A percentile compares a stretch with the other conserved stretches of the same genome.
phyloP scores from a whole-genome alignment of 768 basidiomycete species.

The Russula sp. region DNA sequence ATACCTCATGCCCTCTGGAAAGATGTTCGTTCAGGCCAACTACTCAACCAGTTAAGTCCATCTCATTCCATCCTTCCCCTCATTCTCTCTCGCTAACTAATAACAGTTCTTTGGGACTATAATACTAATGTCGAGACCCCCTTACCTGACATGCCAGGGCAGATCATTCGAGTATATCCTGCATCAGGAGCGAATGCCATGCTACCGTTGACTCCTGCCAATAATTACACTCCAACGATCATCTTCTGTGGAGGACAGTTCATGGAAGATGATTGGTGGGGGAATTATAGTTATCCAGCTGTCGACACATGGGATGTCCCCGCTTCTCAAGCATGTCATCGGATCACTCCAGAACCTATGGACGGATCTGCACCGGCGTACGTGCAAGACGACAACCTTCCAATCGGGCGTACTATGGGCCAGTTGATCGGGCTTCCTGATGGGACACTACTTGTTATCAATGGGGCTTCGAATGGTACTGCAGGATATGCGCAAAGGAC shows the following conservation, averaged over 20 bases:
- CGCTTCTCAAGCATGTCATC: conserved; percentile 67
- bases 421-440: conserved; percentile 83
- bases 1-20: conserved; percentile 69
- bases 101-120: conserved; percentile 46
- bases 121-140: conserved; percentile 49
- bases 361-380: conserved; percentile 59
- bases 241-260: conserved; percentile 89
- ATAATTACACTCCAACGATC: conserved; percentile 80
- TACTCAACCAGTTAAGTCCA: conserved; percentile 57
- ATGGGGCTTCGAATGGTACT: conserved; percentile 81
- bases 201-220: conserved; percentile 85
- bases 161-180: conserved; percentile 79
- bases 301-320: conserved; percentile 71
- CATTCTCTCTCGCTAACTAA: conserved; percentile 16
- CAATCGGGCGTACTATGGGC: conserved; percentile 80
- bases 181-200: conserved; percentile 39
- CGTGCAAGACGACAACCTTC: conserved; percentile 68
- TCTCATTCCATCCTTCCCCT: conserved; percentile 5
- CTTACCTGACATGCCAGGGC: conserved; percentile 67
- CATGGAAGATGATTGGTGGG: conserved; percentile 67
- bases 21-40: conserved; percentile 80
- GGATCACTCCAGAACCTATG: conserved; percentile 79
- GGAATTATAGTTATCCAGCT: conserved; percentile 67
- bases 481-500: conserved; percentile 71
- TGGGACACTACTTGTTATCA: conserved; percentile 71